These are phyloP conservation scores for Pseudozyma tsukubaensis DNA, from an alignment of 1,284 basidiomycete species.

Conservation along the genomic window DNA sequence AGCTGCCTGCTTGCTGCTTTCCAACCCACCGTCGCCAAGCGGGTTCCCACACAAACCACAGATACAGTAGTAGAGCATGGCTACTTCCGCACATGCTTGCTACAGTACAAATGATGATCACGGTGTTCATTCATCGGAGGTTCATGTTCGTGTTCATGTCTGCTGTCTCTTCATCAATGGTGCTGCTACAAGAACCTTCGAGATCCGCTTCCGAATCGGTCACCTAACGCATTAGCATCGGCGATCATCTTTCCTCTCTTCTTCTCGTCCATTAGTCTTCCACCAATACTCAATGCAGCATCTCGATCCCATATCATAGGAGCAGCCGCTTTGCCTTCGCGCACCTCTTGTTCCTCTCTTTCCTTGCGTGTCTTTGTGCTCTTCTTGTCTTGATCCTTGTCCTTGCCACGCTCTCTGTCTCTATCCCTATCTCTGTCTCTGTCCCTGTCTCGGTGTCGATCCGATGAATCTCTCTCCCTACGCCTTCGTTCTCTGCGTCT, in stretches of 20 bases:
- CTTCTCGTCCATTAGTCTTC: slow-evolving; percentile 51
- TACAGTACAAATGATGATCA: neutral
- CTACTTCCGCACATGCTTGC: no score
- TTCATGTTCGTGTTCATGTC: no score
- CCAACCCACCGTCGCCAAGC: neutral
- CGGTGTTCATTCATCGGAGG: neutral
- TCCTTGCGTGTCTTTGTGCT: slow-evolving; percentile 32
- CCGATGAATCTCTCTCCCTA: slow-evolving; percentile 12
- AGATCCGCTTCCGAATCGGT: slow-evolving; percentile 48
- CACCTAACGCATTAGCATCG: slow-evolving; percentile 41
- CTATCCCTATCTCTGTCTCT: slow-evolving; percentile 10
- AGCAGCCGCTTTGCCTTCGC: slow-evolving; percentile 29
- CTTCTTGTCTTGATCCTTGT: slow-evolving; percentile 13
- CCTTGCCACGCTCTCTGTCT: slow-evolving; percentile 8
- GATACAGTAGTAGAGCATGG: no score
- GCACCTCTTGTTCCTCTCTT: slow-evolving; percentile 41
- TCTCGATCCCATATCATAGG: slow-evolving; percentile 56
- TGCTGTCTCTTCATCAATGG: no score
- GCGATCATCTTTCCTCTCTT: slow-evolving; percentile 34
- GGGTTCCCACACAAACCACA: no score
- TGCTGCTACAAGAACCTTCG: slow-evolving; percentile 32
- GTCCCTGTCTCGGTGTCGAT: slow-evolving; percentile 16
- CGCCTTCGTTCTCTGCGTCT: slow-evolving; percentile 6
- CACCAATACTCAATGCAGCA: slow-evolving; percentile 46
- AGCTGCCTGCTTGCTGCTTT: neutral